phyloP scores from a whole-genome alignment of 306 rosid species.

The Ammopiptanthus mongolicus region DNA sequence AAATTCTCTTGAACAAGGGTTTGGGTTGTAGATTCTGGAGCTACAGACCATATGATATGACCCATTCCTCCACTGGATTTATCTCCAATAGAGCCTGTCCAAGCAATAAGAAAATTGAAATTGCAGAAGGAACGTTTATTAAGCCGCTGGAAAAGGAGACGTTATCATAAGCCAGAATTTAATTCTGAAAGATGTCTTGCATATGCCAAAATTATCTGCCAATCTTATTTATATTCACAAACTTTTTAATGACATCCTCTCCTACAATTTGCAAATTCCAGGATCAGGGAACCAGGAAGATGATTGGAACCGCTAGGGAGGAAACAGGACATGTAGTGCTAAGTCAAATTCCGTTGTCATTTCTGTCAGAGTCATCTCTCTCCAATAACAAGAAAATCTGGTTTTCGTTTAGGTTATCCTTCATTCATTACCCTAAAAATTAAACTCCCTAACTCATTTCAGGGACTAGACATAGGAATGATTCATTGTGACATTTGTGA shows the following conservation, averaged over 20 bases:
- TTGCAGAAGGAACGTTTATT: not conserved
- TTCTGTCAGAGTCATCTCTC: not conserved
- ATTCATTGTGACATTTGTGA: no score
- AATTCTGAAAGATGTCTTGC: not conserved
- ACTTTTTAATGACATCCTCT: not conserved
- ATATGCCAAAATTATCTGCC: not conserved
- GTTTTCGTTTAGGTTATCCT: no score
- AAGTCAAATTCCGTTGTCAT: not conserved
- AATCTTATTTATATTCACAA: not conserved
- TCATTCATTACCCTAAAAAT: no score
- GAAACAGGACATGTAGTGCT: not conserved
- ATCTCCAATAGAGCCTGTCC: not conserved
- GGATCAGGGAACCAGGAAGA: not conserved
- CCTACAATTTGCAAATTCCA: not conserved
- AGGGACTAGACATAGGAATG: no score
- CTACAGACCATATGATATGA: no score
- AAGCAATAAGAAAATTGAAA: not conserved
- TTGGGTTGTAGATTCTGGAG: no score
- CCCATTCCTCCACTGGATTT: not conserved
- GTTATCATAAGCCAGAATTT: not conserved
- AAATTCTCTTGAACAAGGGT: no score
- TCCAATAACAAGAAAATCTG: not conserved
- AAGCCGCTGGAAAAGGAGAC: no score
- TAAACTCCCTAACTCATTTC: no score
- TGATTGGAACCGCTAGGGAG: not conserved